Evolutionary conservation across 2,329 filamentous ascomycete species (phyloP), one percentile per base, ranked within the genome.

Genomic region (Aureobasidium sp.): DNA sequence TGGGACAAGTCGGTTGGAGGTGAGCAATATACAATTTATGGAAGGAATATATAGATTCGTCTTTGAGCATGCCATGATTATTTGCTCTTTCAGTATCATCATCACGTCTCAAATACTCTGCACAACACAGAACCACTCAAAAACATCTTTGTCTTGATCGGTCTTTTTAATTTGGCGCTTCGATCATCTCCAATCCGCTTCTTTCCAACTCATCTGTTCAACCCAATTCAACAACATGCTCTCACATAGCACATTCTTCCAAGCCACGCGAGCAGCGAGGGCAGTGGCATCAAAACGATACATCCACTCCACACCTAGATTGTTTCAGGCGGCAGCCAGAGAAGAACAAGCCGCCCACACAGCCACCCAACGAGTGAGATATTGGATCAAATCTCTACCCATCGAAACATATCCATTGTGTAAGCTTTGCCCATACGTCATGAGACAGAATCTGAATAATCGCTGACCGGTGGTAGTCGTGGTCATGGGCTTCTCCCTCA

Each of bases 301-400:
- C 31, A 22, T 59, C 5, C 31, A 37, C 31, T 59, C 55, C 14
- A 59, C 55, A 20, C 22, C 55, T n/a, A 31, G 29, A 34, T 22
- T 48, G 7, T 31, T 47, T 4, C 55, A 59, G 48, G 42, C 55
- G 20, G 44, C 44, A 20, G 42, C 55, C 3, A 47, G 41, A 39
- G 55, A 59, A 48, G 55, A 59, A 20, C 55, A 59, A 3, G 41
- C 55, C 7, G 55, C 55, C 4, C 55, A 59, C 22, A 59, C 55
- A 7, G 31, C 20, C 2, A 48, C 42, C 17, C 55, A 59, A 29
- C 42, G 55, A n/a, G 42, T 59, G 29, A 29, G 55, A 15, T 59
- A 25, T 29, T 59, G 55, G 55, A 47, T 59, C 55, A 59, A 59
- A n/a, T 59, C 55, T 15, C 15, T 59, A 17, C 55, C 55, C 7